Evolutionary conservation across 2,329 filamentous ascomycete genomes (phyloP).

Genomic region (Coniochaeta sp.): DNA sequence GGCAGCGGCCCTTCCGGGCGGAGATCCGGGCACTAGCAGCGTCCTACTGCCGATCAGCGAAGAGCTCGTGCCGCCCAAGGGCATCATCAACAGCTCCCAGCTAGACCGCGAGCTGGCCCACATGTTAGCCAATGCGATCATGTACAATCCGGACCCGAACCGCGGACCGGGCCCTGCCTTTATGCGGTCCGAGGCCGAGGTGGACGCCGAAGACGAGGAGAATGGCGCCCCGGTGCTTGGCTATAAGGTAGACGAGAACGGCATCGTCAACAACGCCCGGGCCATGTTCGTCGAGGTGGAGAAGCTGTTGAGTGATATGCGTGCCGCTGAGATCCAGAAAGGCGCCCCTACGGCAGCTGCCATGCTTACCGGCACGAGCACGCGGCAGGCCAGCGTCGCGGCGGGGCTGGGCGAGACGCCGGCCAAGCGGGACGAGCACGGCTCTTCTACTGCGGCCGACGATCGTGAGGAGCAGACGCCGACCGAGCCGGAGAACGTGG

Average conservation of each 20-base stretch:
- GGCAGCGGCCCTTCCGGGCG: slow-evolving; percentile 52
- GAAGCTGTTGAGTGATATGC: slow-evolving; percentile 66
- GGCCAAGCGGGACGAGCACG: slow-evolving; percentile 1
- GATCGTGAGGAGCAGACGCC: slow-evolving; percentile 6
- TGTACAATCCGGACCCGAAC: slow-evolving; percentile 88
- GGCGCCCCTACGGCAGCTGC: slow-evolving; percentile 26
- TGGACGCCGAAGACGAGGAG: slow-evolving; percentile 25
- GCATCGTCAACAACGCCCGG: slow-evolving; percentile 77
- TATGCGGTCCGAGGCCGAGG: slow-evolving; percentile 31
- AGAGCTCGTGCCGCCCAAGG: slow-evolving; percentile 76
- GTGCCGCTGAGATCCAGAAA: slow-evolving; percentile 59
- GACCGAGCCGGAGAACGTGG: slow-evolving; percentile 5
- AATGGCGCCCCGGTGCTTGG: slow-evolving; percentile 37
- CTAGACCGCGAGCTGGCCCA: slow-evolving; percentile 89
- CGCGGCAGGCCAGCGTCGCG: slow-evolving; percentile 10
- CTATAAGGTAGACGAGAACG: slow-evolving; percentile 71
- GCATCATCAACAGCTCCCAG: slow-evolving; percentile 88
- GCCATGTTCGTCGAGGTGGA: slow-evolving; percentile 89
- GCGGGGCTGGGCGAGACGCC: slow-evolving; percentile 4
- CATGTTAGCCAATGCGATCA: slow-evolving; percentile 97
- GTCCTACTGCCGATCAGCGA: slow-evolving; percentile 62
- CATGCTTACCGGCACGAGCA: slow-evolving; percentile 5
- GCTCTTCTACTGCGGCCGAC: background rate
- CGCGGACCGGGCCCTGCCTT: slow-evolving; percentile 61
- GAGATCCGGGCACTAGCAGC: slow-evolving; percentile 46